Base-by-base conservation (phyloP, 495 filamentous ascomycete species). In the Talaromyces proteolyticus region DNA sequence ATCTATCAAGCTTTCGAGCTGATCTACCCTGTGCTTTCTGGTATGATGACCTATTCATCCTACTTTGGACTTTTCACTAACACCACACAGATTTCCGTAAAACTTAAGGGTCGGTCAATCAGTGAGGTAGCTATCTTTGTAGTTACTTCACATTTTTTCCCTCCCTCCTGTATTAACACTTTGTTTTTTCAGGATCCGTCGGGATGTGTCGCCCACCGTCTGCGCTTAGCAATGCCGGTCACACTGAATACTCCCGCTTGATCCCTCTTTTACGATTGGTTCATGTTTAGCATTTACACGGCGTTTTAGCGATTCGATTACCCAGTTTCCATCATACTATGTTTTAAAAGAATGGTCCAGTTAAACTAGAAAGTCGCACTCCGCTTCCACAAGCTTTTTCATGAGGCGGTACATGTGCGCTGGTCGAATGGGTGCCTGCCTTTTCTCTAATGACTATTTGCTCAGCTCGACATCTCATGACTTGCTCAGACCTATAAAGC, bases 1-100 rank as follows among this genome's bases (percentile, higher is more conserved):
- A 97, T 98, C 59, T 98, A 97, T 63, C 89, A 93, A 66, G 92
- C 92, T 18, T 97, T 97, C 62, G 93, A 97, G 75, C 84, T 95
- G 82, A 97, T 98, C 78, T 96, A 96, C 63, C 93, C 93, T 67
- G 93, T 97, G 73, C 79, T 98, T 54, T 88, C 89, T 74, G 90
- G 90, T 94, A 74, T 60, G 72, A 64, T 55, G 11, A 25, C 36
- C 38, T 47, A 3, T 34, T n/a, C 19, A 21, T n/a, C 3, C 24
- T 10, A n/a, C 11, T 23, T 36, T 44, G 6, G 2, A 18, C 23
- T 4, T 2, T 19, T 52, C 48, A 53, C 69, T 78, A 52, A 74
- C 51, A 4, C 26, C 23, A 50, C 16, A 18, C 46, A 87, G 84
- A 87, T 62, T 87, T 87, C 75, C 78, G 81, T 54, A 85, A 85